Percentiles rank a stretch among this genome's conserved stretches.
Conservation (phyloP, 2,329 filamentous ascomycete species). For the Venturia asperata region DNA sequence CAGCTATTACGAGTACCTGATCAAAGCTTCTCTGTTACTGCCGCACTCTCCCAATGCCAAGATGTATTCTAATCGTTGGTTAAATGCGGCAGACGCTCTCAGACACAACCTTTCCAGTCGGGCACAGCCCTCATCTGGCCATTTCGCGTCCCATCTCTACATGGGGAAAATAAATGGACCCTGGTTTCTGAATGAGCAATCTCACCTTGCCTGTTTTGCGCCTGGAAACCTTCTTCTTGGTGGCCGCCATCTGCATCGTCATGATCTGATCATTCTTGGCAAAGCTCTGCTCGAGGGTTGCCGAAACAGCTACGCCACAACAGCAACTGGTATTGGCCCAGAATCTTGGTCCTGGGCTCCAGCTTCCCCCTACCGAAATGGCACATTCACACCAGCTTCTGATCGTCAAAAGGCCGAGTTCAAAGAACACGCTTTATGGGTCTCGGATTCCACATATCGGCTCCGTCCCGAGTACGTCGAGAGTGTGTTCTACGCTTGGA, state of each 20-base stretch:
- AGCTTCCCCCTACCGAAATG: slow-evolving; percentile 30
- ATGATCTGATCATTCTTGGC: slow-evolving; percentile 31
- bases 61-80: slow-evolving; percentile 31
- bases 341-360: slow-evolving; percentile 36
- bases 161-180: slow-evolving; percentile 28
- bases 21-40: slow-evolving; percentile 36
- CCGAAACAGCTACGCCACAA: slow-evolving; percentile 33
- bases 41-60: slow-evolving; percentile 30
- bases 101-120: slow-evolving; percentile 32
- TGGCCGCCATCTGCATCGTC: slow-evolving; percentile 29
- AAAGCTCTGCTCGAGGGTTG: slow-evolving; percentile 37
- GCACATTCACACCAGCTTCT: slow-evolving; percentile 27
- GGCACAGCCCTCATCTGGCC: slow-evolving; percentile 30
- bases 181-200: slow-evolving; percentile 34
- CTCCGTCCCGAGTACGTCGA: slow-evolving; percentile 37
- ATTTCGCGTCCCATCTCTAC: slow-evolving; percentile 35
- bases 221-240: slow-evolving; percentile 36
- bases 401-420: slow-evolving; percentile 28
- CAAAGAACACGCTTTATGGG: slow-evolving; percentile 30
- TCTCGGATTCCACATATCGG: slow-evolving; percentile 28
- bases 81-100: slow-evolving; percentile 31
- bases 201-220: slow-evolving; percentile 36
- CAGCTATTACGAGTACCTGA: slow-evolving; percentile 38
- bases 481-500: slow-evolving; percentile 36
- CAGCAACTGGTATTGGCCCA: slow-evolving; percentile 34